Evolutionary conservation across 1,284 basidiomycete species (phyloP).

Genomic region (Tetrapyrgos nigripes): DNA sequence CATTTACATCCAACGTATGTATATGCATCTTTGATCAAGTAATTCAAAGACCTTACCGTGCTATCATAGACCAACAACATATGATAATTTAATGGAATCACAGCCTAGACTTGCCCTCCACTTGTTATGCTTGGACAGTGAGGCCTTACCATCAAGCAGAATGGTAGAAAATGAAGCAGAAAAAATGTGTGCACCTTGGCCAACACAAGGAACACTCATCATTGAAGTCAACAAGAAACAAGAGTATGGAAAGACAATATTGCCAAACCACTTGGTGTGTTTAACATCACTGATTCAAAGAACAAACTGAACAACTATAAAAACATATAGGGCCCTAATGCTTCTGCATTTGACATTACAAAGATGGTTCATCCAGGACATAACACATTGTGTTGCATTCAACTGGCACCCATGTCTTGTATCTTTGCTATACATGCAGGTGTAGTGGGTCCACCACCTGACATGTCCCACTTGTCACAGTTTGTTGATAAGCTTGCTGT

Average conservation of each 20-base stretch:
- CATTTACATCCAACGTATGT: slow-evolving; percentile 8
- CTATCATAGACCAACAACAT: not conserved
- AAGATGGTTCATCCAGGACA: slow-evolving; percentile 42
- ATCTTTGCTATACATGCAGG: slow-evolving; percentile 49
- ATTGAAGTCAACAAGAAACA: slow-evolving; percentile 47
- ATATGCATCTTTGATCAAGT: not conserved
- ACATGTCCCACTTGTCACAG: not conserved
- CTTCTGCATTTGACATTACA: slow-evolving; percentile 46
- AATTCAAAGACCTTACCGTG: not conserved
- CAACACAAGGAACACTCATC: slow-evolving; percentile 49
- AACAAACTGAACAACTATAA: slow-evolving; percentile 5
- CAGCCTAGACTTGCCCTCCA: slow-evolving; percentile 37
- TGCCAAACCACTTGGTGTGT: slow-evolving; percentile 46
- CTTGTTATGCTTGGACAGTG: slow-evolving; percentile 50
- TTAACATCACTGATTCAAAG: too few relatives aligned
- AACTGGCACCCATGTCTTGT: slow-evolving; percentile 47
- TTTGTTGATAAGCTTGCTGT: not conserved
- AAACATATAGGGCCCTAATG: slow-evolving; percentile 24
- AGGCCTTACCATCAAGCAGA: too few relatives aligned
- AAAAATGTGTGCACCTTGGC: slow-evolving; percentile 55
- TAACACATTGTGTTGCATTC: slow-evolving; percentile 53
- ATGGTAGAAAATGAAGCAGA: too few relatives aligned
- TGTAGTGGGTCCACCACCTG: not conserved
- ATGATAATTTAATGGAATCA: not conserved
- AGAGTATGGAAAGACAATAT: slow-evolving; percentile 35